Conservation (phyloP, 2,329 filamentous ascomycete species). For the Neofusicoccum parvum region DNA sequence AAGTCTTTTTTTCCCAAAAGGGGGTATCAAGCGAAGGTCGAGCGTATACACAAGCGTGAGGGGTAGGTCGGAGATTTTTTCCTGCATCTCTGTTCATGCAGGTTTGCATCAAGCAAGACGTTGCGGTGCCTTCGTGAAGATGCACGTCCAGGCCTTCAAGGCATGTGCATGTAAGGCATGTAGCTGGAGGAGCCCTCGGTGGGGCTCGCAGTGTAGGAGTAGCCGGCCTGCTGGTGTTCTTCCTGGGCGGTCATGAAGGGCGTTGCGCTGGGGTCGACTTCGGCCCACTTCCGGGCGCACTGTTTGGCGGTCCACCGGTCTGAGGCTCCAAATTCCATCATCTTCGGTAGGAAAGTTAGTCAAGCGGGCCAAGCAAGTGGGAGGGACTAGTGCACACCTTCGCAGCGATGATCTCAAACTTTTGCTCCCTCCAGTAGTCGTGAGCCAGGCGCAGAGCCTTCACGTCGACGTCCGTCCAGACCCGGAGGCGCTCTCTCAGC, state of each 20-base stretch:
- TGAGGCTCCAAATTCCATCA: conserved; percentile 53
- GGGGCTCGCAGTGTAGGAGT: conserved; percentile 38
- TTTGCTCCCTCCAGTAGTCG: conserved; percentile 56
- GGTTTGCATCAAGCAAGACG: conserved; percentile 8
- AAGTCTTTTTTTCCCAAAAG: conserved; percentile 11
- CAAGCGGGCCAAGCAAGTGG: neutral
- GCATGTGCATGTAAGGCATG: conserved; percentile 36
- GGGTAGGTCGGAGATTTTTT: neutral
- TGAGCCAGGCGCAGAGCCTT: conserved; percentile 52
- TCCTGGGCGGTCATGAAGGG: conserved; percentile 39
- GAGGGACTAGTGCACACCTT: conserved; percentile 43
- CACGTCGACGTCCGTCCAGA: conserved; percentile 55
- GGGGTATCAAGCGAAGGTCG: conserved; percentile 18
- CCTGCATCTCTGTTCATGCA: conserved; percentile 10
- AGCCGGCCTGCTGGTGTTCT: conserved; percentile 21
- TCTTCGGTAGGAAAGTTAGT: conserved; percentile 38
- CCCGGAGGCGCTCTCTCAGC: conserved; percentile 52
- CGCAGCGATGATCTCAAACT: conserved; percentile 56
- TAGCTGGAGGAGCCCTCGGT: conserved; percentile 33
- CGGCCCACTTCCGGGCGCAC: conserved; percentile 55
- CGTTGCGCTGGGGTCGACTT: conserved; percentile 41
- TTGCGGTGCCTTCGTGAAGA: too few relatives aligned
- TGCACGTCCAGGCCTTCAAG: conserved; percentile 23
- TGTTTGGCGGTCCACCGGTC: conserved; percentile 55
- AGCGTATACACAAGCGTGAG: conserved; percentile 5